Percentiles rank a stretch among this genome's conserved stretches.
phyloP scores from a whole-genome alignment of 306 rosid genomes.

The Vachellia pachyceras region DNA sequence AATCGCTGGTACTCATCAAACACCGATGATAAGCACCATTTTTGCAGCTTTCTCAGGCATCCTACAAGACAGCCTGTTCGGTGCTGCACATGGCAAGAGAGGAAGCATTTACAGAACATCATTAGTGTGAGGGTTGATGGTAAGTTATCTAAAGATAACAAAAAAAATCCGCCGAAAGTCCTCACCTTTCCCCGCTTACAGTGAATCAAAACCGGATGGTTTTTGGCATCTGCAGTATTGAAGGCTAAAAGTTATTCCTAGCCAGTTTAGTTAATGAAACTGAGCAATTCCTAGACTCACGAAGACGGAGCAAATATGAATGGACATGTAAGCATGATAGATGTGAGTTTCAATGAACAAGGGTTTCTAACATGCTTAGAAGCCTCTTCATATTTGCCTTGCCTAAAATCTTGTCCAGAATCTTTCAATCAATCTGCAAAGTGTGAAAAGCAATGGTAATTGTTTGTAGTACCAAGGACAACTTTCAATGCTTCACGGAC shows the following conservation, averaged over 20 bases:
- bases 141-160: neutral
- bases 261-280: slow-evolving; percentile 14
- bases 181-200: slow-evolving; percentile 97
- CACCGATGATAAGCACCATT: slow-evolving; percentile 92
- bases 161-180: neutral
- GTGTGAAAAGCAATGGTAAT: slow-evolving; percentile 1
- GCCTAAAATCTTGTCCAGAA: neutral
- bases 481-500: slow-evolving; percentile 96
- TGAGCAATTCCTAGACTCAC: neutral
- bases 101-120: slow-evolving; percentile 17
- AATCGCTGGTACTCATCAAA: slow-evolving; percentile 94
- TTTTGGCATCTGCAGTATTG: slow-evolving; percentile 73
- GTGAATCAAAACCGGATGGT: slow-evolving; percentile 93
- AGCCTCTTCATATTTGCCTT: neutral
- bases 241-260: slow-evolving; percentile 31
- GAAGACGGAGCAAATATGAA: neutral
- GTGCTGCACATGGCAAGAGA: slow-evolving; percentile 62
- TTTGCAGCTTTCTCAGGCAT: slow-evolving; percentile 90
- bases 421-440: slow-evolving; percentile 6
- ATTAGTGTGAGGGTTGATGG: slow-evolving; percentile 11
- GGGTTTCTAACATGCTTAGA: neutral
- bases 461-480: slow-evolving; percentile 70
- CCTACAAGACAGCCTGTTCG: slow-evolving; percentile 98
- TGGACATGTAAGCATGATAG: neutral
- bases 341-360: neutral